Evolutionary conservation across 1,284 basidiomycete genomes (phyloP), one percentile per base, ranked within the genome.

Genomic region (Pseudozyma thailandica): DNA sequence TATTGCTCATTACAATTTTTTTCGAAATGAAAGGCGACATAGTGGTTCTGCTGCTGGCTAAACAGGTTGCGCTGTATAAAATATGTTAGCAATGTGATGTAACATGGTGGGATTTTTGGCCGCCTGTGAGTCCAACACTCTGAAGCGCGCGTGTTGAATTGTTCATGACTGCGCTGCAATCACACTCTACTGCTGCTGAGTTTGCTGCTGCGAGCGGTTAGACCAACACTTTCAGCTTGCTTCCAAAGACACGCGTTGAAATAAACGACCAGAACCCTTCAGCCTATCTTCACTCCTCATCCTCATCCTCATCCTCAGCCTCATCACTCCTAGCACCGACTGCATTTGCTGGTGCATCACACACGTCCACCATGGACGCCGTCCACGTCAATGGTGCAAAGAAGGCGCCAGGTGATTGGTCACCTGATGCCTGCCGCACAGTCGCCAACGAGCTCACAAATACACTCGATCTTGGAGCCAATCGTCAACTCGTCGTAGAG

Each of bases 401-500:
- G 31, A 80, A 80, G 58, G 73, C 77, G 45, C 75, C 80, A 12
- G 81, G 81, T 16, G 81, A 82, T 64, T 82, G 81, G 81, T 76
- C 78, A 30, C 76, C 79, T n/a, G 69, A 75, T 25, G 81, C 81
- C 25, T 82, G 81, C 52, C 68, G 80, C 51, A 80, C 81, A 23
- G 80, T 82, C 31, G 81, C 79, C 21, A 37, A 51, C 10, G 79
- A 82, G 58, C 72, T 82, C 30, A 81, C 79, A 9, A 59, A 69
- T 27, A 72, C 79, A 13, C 65, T 81, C 41, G 81, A 82, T 46
- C 73, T 82, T 15, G 81, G 80, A 9, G 47, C 68, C n/a, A 61
- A 75, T 28, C 75, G 70, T 31, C 55, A 69, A 16, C 66, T 72
- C 21, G 89, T 98, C 48, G 89, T 95, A 82, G 98, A 98, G 76